Conservation (phyloP, 2,329 filamentous ascomycete species). For the Dothidotthia symphoricarpi region DNA sequence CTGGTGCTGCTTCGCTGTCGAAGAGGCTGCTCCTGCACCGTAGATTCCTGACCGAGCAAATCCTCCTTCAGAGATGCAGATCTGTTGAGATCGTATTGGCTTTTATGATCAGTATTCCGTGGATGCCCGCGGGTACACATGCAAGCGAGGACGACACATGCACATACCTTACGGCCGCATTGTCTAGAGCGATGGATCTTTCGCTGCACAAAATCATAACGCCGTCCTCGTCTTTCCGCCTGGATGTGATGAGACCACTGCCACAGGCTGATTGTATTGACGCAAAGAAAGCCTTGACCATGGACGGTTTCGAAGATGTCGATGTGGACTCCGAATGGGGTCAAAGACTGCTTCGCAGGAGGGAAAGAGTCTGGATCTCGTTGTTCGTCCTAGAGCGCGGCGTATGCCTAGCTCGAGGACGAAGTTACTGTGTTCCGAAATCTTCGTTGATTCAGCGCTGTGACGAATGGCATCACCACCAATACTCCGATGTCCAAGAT, state of each 20-base stretch:
- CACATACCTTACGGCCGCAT: constrained; percentile 66
- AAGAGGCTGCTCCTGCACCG: constrained; percentile 65
- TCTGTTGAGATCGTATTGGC: constrained; percentile 73
- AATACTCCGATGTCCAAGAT: constrained; percentile 64
- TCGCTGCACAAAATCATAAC: constrained; percentile 68
- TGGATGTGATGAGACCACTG: constrained; percentile 50
- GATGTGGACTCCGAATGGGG: constrained; percentile 62
- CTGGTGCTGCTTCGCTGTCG: constrained; percentile 62
- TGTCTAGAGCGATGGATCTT: constrained; percentile 67
- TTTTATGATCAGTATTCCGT: constrained; percentile 74
- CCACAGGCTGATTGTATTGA: constrained; percentile 68
- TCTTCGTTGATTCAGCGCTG: constrained; percentile 66
- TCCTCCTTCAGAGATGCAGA: constrained; percentile 61
- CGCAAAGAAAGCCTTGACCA: constrained; percentile 60
- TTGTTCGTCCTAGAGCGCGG: constrained; percentile 71
- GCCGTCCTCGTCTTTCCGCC: constrained; percentile 52
- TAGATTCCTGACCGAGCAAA: constrained; percentile 60
- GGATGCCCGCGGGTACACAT: constrained; percentile 67
- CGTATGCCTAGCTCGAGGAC: constrained; percentile 68
- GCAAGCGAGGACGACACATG: constrained; percentile 73
- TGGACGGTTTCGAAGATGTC: constrained; percentile 66
- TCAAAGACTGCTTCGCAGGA: constrained; percentile 59
- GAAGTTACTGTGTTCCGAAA: constrained; percentile 66
- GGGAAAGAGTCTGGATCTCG: constrained; percentile 69
- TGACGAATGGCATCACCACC: constrained; percentile 66